Base-by-base conservation (phyloP, 352 stramenopile species). In the Paralagenidium karlingii region DNA sequence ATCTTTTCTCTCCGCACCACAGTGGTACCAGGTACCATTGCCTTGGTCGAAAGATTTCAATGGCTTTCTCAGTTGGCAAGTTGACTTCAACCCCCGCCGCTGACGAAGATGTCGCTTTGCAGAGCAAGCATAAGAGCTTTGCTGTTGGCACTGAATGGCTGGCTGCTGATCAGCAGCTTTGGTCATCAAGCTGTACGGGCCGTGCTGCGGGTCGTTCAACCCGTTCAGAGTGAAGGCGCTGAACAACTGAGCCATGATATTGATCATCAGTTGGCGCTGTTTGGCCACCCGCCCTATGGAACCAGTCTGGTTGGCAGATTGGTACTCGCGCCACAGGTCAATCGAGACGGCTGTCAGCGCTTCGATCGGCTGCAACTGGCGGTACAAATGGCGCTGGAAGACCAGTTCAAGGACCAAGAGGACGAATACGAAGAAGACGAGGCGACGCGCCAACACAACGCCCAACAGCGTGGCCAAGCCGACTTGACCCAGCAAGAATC, bases 241-340 rank as follows among this genome's bases (percentile, higher is more conserved):
- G 32, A n/a, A 6, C 5, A 15, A 1, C 43, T 45, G 16, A 52
- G n/a, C n/a, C n/a, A n/a, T n/a, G n/a, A n/a, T n/a, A n/a, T 57
- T 24, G 43, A 45, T n/a, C 44, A 57, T 40, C 21, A 52, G 20
- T 34, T 57, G 29, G 49, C 49, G 18, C 16, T 52, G 2, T 57
- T 57, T 18, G 49, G 49, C 2, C 49, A 44, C 15, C 49, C 49
- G 1, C 29, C 15, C 3, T 57, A 49, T 16, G 49, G 49, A 19
- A 13, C 30, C 7, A 34, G 33, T 19, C 43, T 57, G 18, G 34
- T 57, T 5, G 49, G 43, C 4, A 15, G 43, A 24, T 29, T 57
- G n/a, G 43, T 38, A 1, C 38, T 45, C 3, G 38, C 49, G 6
- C 49, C 49, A 10, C 8, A 25, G 2, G 5, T 22, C 12, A 45